Evolutionary conservation across 352 stramenopile genomes (phyloP).

Genomic region (Globisporangium irregulare): DNA sequence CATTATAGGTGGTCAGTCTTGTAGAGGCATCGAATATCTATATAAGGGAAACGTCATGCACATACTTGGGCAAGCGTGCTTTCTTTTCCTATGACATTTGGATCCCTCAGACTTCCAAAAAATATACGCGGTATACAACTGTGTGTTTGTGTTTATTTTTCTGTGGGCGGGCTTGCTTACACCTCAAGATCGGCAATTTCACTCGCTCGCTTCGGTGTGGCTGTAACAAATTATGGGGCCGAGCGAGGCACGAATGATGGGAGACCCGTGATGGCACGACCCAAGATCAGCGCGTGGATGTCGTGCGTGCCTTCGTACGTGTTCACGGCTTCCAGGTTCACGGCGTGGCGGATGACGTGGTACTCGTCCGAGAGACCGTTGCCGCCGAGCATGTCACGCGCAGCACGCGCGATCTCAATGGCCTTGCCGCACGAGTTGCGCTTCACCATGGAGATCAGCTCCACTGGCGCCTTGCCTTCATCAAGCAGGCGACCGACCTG

Average conservation of each 20-base stretch:
- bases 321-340: conserved; percentile 99
- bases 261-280: conserved; percentile 95
- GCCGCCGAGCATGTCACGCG: conserved; percentile 96
- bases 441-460: conserved; percentile 96
- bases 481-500: conserved; percentile 93
- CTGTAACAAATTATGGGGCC: conserved; percentile 39
- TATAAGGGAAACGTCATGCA: neutral
- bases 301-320: conserved; percentile 99
- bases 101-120: neutral
- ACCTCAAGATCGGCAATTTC: neutral
- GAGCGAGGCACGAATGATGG: conserved; percentile 91
- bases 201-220: neutral
- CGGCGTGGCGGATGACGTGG: conserved; percentile 96
- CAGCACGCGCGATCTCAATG: conserved; percentile 90
- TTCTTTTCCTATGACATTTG: neutral
- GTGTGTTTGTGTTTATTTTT: neutral
- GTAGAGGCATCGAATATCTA: neutral
- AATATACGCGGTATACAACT: neutral
- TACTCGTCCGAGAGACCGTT: conserved; percentile 99
- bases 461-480: conserved; percentile 62
- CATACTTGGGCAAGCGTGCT: neutral
- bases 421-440: conserved; percentile 95
- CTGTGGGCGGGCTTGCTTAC: neutral
- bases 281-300: conserved; percentile 98
- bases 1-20: neutral